These are phyloP conservation scores for Aspergillus awamori DNA, from an alignment of 2,329 filamentous ascomycete species.

Conservation along the genomic window DNA sequence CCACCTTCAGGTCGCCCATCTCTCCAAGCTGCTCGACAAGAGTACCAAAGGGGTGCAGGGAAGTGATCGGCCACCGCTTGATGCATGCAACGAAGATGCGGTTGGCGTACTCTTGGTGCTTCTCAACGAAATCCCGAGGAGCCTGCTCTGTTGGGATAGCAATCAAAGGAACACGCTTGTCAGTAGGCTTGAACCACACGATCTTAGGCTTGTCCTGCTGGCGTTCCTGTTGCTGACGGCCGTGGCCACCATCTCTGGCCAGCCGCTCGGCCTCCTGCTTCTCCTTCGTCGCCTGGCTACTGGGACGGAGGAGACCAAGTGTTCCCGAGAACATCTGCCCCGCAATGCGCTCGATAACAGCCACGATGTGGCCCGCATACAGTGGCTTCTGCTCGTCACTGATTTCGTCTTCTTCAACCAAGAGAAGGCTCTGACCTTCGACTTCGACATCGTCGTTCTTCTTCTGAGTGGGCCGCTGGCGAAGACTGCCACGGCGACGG, in stretches of 20 bases:
- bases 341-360: slow-evolving; percentile 93
- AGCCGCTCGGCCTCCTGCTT: slow-evolving; percentile 97
- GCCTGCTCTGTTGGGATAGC: slow-evolving; percentile 98
- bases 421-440: slow-evolving; percentile 91
- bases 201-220: slow-evolving; percentile 98
- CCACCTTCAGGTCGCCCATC: slow-evolving; percentile 96
- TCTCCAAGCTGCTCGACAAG: slow-evolving; percentile 94
- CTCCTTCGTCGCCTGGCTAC: slow-evolving; percentile 98
- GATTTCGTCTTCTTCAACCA: slow-evolving; percentile 98
- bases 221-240: slow-evolving; percentile 75
- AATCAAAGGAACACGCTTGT: slow-evolving; percentile 97
- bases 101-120: slow-evolving; percentile 95
- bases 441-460: slow-evolving; percentile 99
- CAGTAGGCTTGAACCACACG: slow-evolving; percentile 99
- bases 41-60: slow-evolving; percentile 97
- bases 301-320: slow-evolving; percentile 87
- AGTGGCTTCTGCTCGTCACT: slow-evolving; percentile 97
- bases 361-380: slow-evolving; percentile 95
- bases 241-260: slow-evolving; percentile 78
- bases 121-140: slow-evolving; percentile 96
- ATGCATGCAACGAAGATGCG: slow-evolving; percentile 99
- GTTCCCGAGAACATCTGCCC: slow-evolving; percentile 99
- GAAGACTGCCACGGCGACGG: slow-evolving; percentile 88
- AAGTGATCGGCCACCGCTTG: slow-evolving; percentile 99
- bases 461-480: slow-evolving; percentile 97